Evolutionary conservation across 257 asterid species (phyloP), one percentile per base, ranked within the genome.

Genomic region (Solanum chilense): DNA sequence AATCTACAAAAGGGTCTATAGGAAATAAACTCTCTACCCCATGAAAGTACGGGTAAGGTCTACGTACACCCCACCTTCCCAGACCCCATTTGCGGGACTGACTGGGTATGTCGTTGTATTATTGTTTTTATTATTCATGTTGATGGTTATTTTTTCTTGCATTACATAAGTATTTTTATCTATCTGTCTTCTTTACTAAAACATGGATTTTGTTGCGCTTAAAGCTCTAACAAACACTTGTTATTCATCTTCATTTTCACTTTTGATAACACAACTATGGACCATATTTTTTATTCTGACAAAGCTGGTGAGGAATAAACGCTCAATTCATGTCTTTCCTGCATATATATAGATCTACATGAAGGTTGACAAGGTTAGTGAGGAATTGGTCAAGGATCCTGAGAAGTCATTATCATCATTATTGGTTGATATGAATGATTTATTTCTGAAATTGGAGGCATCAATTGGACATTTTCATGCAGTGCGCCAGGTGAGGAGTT

Each of bases 391-490:
- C 62, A 95, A 93, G 89, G 95, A 95, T 88, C 89, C 92, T 52
- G 94, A 93, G 89, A 96, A 90, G 89, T 90, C 96, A 44, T 88
- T 94, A 89, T 94, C 98, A 73, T 89, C 92, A 14, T 89, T 96
- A 56, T 92, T 97, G 92, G 92, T 93, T 82, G 90, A 93, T 87
- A 91, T 95, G 88, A 94, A 90, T 91, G 98, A 92, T 82, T 66
- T 94, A 80, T 97, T 97, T 90, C 75, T 92, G 86, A 91, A 93
- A 86, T 88, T 97, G 95, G 99, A 97, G 93, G 95, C 97, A 64
- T 96, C 99, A 82, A 97, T 96, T 76, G 96, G 98, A 49, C 95
- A 96, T 91, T 91, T 97, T 73, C 99, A 97, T 91, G 96, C 98
- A 86, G 90, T 88, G 88, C 94, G 94, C 73, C 98, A 90, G 95